These are phyloP conservation scores for Platanthera zijinensis DNA, from an alignment of 106 monocot species.

Conservation along the genomic window DNA sequence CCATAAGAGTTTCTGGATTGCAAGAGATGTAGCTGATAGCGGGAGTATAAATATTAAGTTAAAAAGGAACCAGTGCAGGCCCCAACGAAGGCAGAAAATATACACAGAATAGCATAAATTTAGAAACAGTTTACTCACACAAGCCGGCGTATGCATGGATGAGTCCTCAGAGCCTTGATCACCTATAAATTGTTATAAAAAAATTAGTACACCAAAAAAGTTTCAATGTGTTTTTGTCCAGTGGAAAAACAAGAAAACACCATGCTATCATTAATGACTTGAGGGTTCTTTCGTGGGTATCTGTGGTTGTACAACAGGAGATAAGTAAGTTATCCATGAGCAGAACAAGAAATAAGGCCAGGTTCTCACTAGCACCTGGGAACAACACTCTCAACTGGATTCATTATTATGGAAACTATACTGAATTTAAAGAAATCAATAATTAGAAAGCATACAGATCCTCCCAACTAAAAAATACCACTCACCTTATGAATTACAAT, in stretches of 20 bases:
- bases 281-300: not conserved
- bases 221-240: not conserved
- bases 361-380: too few relatives aligned
- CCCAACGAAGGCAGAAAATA: not conserved
- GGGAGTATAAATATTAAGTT: not conserved
- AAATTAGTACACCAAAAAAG: not conserved
- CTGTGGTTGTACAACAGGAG: too few relatives aligned
- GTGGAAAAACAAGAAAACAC: not conserved
- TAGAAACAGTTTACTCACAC: constrained; percentile 48
- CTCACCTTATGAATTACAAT: not conserved
- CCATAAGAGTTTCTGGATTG: constrained; percentile 89
- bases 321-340: too few relatives aligned
- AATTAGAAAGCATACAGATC: too few relatives aligned
- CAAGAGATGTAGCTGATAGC: constrained; percentile 82
- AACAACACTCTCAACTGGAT: too few relatives aligned
- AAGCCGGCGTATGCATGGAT: constrained; percentile 66
- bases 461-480: not conserved
- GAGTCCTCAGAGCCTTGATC: constrained; percentile 82
- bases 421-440: not conserved
- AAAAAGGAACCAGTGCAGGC: not conserved
- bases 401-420: not conserved
- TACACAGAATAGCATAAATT: not conserved
- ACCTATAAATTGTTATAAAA: constrained; percentile 42
- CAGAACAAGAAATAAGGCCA: too few relatives aligned
- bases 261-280: not conserved